A percentile compares a stretch with the other conserved stretches of the same genome.
These are phyloP conservation scores for Penicillium goetzii DNA, from an alignment of 495 filamentous ascomycete genomes.

Conservation along the genomic window DNA sequence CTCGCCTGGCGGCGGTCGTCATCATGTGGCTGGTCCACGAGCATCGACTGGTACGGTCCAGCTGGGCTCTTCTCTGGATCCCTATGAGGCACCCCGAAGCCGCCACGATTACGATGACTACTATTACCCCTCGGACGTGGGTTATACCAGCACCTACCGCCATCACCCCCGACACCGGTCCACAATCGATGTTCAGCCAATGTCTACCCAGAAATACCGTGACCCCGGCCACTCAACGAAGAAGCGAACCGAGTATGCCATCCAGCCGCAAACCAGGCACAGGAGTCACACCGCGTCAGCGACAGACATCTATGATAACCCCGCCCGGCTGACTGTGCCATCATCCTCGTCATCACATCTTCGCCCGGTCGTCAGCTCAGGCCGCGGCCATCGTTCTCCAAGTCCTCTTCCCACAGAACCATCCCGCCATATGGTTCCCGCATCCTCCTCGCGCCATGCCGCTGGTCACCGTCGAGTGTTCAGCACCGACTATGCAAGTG, in stretches of 20 bases:
- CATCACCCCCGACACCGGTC: slow-evolving; percentile 33
- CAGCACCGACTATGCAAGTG: slow-evolving; percentile 47
- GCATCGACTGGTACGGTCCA: slow-evolving; percentile 54
- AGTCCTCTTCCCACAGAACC: slow-evolving; percentile 38
- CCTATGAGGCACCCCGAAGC: slow-evolving; percentile 34
- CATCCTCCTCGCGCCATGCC: slow-evolving; percentile 34
- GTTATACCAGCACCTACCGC: slow-evolving; percentile 37
- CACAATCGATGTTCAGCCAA: slow-evolving; percentile 41
- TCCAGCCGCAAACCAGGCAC: slow-evolving; percentile 42
- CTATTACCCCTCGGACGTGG: slow-evolving; percentile 42
- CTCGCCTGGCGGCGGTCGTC: slow-evolving; percentile 42
- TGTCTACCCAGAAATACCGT: slow-evolving; percentile 40
- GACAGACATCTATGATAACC: slow-evolving; percentile 33
- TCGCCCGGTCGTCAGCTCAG: slow-evolving; percentile 35
- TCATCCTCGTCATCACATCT: slow-evolving; percentile 31
- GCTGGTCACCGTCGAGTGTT: slow-evolving; percentile 37
- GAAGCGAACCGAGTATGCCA: slow-evolving; percentile 47
- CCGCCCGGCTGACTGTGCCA: slow-evolving; percentile 32
- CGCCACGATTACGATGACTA: slow-evolving; percentile 41
- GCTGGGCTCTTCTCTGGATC: slow-evolving; percentile 42
- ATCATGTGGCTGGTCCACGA: slow-evolving; percentile 43
- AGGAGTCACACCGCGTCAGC: slow-evolving; percentile 45
- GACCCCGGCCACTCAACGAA: slow-evolving; percentile 41
- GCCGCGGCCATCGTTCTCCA: slow-evolving; percentile 29
- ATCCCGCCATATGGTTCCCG: slow-evolving; percentile 36